Base-by-base conservation (phyloP, 495 filamentous ascomycete species). In the Pyronema domesticum region DNA sequence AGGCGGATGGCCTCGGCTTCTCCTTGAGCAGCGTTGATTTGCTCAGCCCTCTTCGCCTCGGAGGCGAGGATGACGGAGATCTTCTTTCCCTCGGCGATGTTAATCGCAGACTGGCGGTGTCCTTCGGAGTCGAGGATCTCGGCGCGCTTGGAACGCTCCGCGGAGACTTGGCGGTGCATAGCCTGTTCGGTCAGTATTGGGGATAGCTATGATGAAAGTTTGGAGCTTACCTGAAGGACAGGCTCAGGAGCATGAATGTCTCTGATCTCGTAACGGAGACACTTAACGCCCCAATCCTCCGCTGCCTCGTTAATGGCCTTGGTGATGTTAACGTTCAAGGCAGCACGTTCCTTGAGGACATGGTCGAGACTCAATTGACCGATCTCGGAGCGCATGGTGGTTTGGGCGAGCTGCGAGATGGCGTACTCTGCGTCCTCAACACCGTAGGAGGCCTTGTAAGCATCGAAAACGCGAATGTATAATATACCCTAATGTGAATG, bases 381-480 rank as follows among this genome's bases (percentile, higher is more conserved):
- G 65, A 98, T 98, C 68, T 98, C 91, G 54, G 82, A 87, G 56
- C 91, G 87, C 91, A 98, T 98, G 0, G 91, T 98, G 2, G 91
- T 98, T 69, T 98, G 91, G 3, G 91, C 91, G 14, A 98, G 82
- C 63, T 98, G 91, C 15, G 85, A 88, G 72, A 98, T 96, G 65
- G 91, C 91, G 70, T 96, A 98, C 67, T 96, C 93, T 56, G 91
- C 91, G 65, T 98, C 91, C 71, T 98, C 91, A 40, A 98, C 91
- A 40, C 91, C 91, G 66, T 98, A 96, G 70, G 88, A 94, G 7
- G 91, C 93, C 68, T 96, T 96, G 68, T 94, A 98, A 1, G 91
- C 89, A 68, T 98, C 89, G 65, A 96, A 93, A 1, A 96, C 85
- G 15, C 91, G 73, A 6, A 93, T 98, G 63, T 94, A 98, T 40